Conservation (phyloP, 768 basidiomycete species). For the Omphalotus guepiniiformis region DNA sequence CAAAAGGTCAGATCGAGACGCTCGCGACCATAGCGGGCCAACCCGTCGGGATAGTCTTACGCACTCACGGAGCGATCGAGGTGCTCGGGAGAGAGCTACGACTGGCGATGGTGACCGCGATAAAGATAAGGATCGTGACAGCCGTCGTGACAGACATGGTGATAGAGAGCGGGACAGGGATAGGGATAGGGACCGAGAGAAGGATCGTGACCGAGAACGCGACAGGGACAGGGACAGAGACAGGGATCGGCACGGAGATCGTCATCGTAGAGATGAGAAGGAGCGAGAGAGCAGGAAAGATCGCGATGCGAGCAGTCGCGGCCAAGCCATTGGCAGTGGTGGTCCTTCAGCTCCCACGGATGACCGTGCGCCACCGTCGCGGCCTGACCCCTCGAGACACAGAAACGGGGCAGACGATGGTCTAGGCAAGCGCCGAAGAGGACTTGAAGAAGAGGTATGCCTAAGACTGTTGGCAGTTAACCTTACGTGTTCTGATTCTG, state of each 20-base stretch:
- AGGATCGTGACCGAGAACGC: conserved; percentile 40
- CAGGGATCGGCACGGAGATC: conserved; percentile 50
- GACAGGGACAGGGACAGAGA: conserved; percentile 29
- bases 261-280: conserved; percentile 57
- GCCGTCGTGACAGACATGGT: conserved; percentile 31
- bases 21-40: conserved; percentile 36
- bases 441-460: conserved; percentile 71
- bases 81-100: conserved; percentile 36
- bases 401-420: conserved; percentile 56
- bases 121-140: conserved; percentile 39
- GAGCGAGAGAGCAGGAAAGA: conserved; percentile 68
- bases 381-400: conserved; percentile 58
- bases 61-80: conserved; percentile 47
- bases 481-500: background rate
- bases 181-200: conserved; percentile 44
- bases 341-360: conserved; percentile 34
- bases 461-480: background rate
- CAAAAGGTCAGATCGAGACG: conserved; percentile 48
- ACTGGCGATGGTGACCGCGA: conserved; percentile 41
- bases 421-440: conserved; percentile 68
- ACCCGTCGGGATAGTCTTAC: conserved; percentile 49
- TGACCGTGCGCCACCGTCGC: conserved; percentile 51
- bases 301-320: conserved; percentile 38
- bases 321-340: conserved; percentile 29
- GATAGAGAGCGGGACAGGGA: conserved; percentile 44